Conservation (phyloP, 192 early-diverging fungal species). For the Entrophospora sp. region DNA sequence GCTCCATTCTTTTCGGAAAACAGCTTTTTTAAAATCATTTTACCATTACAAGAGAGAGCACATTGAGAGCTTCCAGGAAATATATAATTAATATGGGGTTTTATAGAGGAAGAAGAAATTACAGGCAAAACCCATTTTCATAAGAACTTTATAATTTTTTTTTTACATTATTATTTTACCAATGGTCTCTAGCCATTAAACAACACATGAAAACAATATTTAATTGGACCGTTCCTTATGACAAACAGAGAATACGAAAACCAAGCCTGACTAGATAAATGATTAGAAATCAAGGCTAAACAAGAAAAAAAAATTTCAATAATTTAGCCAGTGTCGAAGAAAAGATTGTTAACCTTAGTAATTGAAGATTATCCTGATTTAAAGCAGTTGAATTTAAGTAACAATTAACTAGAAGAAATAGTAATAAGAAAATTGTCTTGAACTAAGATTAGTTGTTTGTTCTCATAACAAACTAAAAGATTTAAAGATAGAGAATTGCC, state of each 20-base stretch:
- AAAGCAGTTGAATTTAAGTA: neutral
- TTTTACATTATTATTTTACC: no score
- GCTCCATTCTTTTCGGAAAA: no score
- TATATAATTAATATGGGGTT: no score
- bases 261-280: neutral
- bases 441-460: neutral
- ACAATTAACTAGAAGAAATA: neutral
- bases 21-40: no score
- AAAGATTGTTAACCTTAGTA: neutral
- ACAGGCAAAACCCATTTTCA: no score
- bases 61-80: no score
- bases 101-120: no score
- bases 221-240: no score
- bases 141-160: no score
- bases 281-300: neutral
- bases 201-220: no score
- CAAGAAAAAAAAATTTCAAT: neutral
- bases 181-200: no score
- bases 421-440: neutral
- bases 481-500: neutral
- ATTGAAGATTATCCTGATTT: neutral
- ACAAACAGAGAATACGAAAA: slow-evolving; percentile 4
- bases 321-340: neutral
- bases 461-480: neutral
- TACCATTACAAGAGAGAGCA: no score